These are phyloP conservation scores for Globisporangium cederbergense DNA, from an alignment of 352 stramenopile species.

Conservation along the genomic window DNA sequence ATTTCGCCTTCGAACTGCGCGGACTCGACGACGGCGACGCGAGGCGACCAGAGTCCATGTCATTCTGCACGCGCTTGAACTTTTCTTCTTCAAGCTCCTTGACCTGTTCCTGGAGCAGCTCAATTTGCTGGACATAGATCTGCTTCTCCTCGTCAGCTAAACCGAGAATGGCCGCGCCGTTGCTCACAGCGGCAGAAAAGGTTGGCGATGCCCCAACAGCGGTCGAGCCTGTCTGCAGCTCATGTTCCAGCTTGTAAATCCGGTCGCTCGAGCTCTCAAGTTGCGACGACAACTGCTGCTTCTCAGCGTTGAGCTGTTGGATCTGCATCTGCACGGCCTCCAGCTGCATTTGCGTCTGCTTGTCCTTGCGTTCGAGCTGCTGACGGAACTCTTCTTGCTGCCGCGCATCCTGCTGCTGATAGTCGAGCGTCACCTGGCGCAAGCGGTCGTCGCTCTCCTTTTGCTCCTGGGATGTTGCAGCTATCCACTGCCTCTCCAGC, in stretches of 20 bases:
- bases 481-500: conserved; percentile 45
- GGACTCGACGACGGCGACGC: conserved; percentile 23
- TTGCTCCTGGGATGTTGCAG: conserved; percentile 27
- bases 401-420: conserved; percentile 26
- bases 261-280: conserved; percentile 27
- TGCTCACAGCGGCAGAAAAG: conserved; percentile 1
- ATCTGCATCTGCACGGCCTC: conserved; percentile 27
- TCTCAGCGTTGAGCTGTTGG: conserved; percentile 24
- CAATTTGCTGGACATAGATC: conserved; percentile 53
- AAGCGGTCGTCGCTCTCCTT: conserved; percentile 40
- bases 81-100: conserved; percentile 52
- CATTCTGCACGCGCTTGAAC: conserved; percentile 42
- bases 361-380: conserved; percentile 33
- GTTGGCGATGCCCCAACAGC: background rate
- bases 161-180: conserved; percentile 11
- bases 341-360: conserved; percentile 36
- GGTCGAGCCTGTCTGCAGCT: conserved; percentile 14
- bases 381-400: conserved; percentile 31
- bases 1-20: conserved; percentile 12
- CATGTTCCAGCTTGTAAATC: conserved; percentile 33
- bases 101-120: conserved; percentile 47
- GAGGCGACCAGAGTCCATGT: conserved; percentile 28
- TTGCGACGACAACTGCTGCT: conserved; percentile 22
- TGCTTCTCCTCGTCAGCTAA: conserved; percentile 49
- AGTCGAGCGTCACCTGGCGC: conserved; percentile 27